Conservation (phyloP, 306 rosid genomes). For the Quercus rubra region DNA sequence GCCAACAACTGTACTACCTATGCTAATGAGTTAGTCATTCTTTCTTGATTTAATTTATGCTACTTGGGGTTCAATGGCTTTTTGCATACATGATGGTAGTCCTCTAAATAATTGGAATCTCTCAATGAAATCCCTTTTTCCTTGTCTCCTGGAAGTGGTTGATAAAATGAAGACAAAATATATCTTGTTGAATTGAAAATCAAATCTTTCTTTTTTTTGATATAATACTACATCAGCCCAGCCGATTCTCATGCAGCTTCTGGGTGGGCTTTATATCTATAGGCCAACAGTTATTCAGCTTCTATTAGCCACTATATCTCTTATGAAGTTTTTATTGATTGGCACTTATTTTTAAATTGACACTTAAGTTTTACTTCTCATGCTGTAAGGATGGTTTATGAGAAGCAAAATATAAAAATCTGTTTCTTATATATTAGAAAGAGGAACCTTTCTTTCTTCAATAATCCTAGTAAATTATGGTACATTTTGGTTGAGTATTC, state of each 20-base stretch:
- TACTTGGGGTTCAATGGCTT: background rate
- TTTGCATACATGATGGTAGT: background rate
- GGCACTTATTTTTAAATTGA: background rate
- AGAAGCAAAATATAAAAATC: background rate
- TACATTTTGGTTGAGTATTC: background rate
- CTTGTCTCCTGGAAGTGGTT: no score
- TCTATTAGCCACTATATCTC: no score
- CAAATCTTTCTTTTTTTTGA: background rate
- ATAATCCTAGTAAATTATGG: background rate
- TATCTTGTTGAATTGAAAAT: background rate
- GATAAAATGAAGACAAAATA: background rate
- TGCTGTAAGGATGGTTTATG: background rate
- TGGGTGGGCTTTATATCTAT: no score
- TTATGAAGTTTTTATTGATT: background rate
- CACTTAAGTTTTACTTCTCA: background rate
- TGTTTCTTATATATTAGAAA: background rate
- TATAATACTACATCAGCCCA: background rate
- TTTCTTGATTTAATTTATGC: background rate
- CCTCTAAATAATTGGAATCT: background rate
- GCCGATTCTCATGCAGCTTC: background rate
- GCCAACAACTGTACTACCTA: background rate
- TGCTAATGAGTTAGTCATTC: background rate
- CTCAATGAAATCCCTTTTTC: background rate
- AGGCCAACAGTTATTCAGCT: no score
- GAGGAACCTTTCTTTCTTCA: background rate